Base-by-base conservation (phyloP, 805 yeast genomes). In the Metschnikowia orientalis region DNA sequence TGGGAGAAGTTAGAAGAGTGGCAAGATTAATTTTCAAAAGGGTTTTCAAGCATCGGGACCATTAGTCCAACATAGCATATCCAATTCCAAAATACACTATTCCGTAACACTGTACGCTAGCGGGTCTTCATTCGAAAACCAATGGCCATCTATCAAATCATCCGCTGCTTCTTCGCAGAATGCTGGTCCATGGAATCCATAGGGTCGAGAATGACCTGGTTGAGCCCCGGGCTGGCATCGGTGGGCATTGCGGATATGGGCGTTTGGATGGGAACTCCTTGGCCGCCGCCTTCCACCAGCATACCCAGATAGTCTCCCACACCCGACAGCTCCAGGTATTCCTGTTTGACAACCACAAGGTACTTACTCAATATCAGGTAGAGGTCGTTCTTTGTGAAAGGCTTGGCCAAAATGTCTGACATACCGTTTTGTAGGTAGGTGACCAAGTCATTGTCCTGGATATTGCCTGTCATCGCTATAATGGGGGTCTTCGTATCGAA, bases 381-480 rank as follows among this genome's bases (percentile, higher is more conserved):
- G 37, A 92, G 66, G 53, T 86, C 95, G 44, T 80, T 85, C 52
- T 84, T 87, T 2, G 95, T 82, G 55, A 92, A 92, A 1, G 98
- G 98, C 53, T 92, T 87, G 4, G 95, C 95, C 42, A 92, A 65
- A 22, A 92, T 86, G 57, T 87, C 95, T 38, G 85, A 80, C 86
- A 88, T 88, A 4, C 96, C 97, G 50, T 87, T 86, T 47, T 81
- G 81, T 39, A 85, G 62, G 55, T 84, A 87, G 1, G 79, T 81
- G 28, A 83, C 82, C 37, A 87, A 66, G 56, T 87, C 95, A 45
- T 81, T 77, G 43, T 81, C 85, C 45, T 83, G 81, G 36, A 86
- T 83, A 53, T 86, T 87, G 24, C 95, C 94, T 2, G 95, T 86
- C 95, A 86, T 86, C 18, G 95, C 94, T 45, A 92, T 81, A 42